phyloP scores from a whole-genome alignment of 1,284 basidiomycete genomes.

The Sporisorium reilianum region DNA sequence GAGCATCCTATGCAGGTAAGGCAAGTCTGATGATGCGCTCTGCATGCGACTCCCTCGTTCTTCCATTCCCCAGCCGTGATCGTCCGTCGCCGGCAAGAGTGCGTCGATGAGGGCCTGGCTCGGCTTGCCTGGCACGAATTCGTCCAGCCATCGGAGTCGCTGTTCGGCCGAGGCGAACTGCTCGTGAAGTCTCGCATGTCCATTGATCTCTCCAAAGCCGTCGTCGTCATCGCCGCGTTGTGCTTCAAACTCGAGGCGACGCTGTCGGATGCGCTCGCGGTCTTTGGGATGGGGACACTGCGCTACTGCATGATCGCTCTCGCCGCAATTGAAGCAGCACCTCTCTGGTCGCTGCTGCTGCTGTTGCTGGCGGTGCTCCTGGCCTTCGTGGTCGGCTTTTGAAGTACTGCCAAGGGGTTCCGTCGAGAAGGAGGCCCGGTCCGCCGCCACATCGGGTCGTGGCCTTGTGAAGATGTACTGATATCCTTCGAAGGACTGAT shows the following conservation, averaged over 20 bases:
- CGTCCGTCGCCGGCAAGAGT: conserved; percentile 4
- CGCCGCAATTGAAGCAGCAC: conserved; percentile 36
- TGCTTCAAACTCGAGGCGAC: conserved; percentile 19
- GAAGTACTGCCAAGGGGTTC: neutral
- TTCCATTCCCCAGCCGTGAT: neutral
- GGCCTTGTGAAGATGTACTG: conserved; percentile 20
- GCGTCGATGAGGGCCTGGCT: conserved; percentile 17
- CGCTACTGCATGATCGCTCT: conserved; percentile 18
- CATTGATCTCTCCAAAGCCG: conserved; percentile 12
- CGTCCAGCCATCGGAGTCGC: conserved; percentile 22
- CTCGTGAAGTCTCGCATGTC: conserved; percentile 30
- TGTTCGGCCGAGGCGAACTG: conserved; percentile 25
- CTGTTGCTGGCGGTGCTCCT: neutral
- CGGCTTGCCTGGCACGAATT: conserved; percentile 26
- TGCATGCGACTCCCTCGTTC: neutral
- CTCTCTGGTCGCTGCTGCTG: conserved; percentile 1
- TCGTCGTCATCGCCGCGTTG: conserved; percentile 8
- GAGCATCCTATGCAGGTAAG: conserved; percentile 29
- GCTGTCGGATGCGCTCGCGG: conserved; percentile 26
- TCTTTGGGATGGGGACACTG: conserved; percentile 21
- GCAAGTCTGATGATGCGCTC: conserved; percentile 1
- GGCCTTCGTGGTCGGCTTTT: neutral
- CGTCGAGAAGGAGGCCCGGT: neutral
- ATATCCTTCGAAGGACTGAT: conserved; percentile 39
- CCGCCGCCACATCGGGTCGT: neutral